These are phyloP conservation scores for Tolypocladium ovalisporum DNA, from an alignment of 2,329 filamentous ascomycete species.

Conservation along the genomic window DNA sequence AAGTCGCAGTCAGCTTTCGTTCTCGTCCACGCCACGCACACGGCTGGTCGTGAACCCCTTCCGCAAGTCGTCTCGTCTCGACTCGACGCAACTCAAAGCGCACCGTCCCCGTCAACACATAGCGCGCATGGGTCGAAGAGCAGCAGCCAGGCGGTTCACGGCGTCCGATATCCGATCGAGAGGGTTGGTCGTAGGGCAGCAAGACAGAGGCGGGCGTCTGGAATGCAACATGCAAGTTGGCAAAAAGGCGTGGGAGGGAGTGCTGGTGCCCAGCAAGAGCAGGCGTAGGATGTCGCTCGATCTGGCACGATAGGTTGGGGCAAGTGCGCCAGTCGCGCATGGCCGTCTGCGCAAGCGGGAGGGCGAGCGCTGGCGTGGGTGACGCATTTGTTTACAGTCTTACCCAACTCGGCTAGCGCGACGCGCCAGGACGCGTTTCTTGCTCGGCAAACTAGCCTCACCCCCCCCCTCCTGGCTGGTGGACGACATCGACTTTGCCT, in stretches of 20 bases:
- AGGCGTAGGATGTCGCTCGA: constrained; percentile 4
- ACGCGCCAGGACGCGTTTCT: constrained; percentile 22
- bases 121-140: not conserved
- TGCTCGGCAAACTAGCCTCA: not conserved
- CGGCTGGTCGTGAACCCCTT: not conserved
- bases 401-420: constrained; percentile 16
- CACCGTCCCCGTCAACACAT: constrained; percentile 1
- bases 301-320: constrained; percentile 4
- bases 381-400: constrained; percentile 27
- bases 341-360: constrained; percentile 4
- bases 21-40: not conserved
- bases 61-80: not conserved
- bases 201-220: not conserved
- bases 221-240: not conserved
- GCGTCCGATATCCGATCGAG: not conserved
- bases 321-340: constrained; percentile 7
- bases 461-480: not conserved
- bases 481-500: not conserved
- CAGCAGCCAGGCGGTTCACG: not conserved
- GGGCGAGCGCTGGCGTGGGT: constrained; percentile 11
- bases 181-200: not conserved
- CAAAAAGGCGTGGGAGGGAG: not conserved
- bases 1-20: not conserved
- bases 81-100: constrained; percentile 1
- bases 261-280: constrained; percentile 1